A percentile compares a stretch with the other conserved stretches of the same genome.
phyloP scores from a whole-genome alignment of 768 basidiomycete genomes.

The Boletus eberwhitei region DNA sequence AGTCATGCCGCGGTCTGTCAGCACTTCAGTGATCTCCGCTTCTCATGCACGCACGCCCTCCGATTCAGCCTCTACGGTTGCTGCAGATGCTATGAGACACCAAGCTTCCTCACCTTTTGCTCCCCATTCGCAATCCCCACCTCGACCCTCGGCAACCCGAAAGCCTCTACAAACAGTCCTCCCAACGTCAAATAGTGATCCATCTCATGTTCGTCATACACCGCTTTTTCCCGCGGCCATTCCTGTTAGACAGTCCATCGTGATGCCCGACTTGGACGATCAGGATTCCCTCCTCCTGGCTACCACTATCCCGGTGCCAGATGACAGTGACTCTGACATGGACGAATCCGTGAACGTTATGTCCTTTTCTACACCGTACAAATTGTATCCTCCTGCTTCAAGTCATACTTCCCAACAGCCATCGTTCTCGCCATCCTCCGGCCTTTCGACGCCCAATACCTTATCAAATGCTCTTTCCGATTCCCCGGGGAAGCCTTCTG shows the following conservation, averaged over 20 bases:
- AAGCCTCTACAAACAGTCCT: constrained; percentile 38
- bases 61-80: constrained; percentile 29
- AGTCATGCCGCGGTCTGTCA: constrained; percentile 43
- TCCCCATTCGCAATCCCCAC: constrained; percentile 26
- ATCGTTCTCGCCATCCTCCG: constrained; percentile 55
- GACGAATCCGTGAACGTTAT: constrained; percentile 55
- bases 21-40: constrained; percentile 27
- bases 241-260: constrained; percentile 43
- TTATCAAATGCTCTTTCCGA: constrained; percentile 63
- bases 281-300: constrained; percentile 70
- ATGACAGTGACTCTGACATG: constrained; percentile 67
- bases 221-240: constrained; percentile 21
- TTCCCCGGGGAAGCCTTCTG: constrained; percentile 42
- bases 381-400: constrained; percentile 41
- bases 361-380: constrained; percentile 71
- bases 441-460: constrained; percentile 44
- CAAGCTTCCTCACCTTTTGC: constrained; percentile 52
- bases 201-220: constrained; percentile 20
- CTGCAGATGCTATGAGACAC: constrained; percentile 33
- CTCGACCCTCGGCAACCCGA: constrained; percentile 36
- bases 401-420: constrained; percentile 40
- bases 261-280: constrained; percentile 40
- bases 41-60: constrained; percentile 46
- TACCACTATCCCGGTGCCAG: constrained; percentile 71
- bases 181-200: constrained; percentile 32